phyloP scores from a whole-genome alignment of 176 grass and related monocot species.

The Saccharum spontaneum region DNA sequence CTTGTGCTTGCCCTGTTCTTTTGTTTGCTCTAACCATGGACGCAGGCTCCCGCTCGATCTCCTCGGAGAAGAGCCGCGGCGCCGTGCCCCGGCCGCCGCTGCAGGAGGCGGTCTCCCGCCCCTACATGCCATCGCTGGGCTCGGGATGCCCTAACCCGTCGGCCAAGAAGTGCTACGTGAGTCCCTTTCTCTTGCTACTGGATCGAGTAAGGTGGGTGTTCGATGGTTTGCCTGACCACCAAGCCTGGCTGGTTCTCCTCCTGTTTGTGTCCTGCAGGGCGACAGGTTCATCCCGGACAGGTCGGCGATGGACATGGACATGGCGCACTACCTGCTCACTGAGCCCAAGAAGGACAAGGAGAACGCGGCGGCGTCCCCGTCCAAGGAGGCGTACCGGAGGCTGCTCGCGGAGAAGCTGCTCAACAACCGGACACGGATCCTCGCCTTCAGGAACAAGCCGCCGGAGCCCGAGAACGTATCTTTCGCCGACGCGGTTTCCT shows the following conservation, averaged over 20 bases:
- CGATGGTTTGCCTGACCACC: conserved; percentile 26
- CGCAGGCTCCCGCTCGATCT: conserved; percentile 49
- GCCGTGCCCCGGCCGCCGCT: conserved; percentile 40
- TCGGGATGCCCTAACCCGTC: conserved; percentile 46
- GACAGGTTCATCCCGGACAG: conserved; percentile 74
- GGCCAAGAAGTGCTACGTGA: conserved; percentile 62
- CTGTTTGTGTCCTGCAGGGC: conserved; percentile 31
- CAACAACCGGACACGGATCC: conserved; percentile 65
- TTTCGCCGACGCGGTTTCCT: conserved; percentile 18
- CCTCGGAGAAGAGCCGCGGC: conserved; percentile 44
- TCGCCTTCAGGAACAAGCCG: conserved; percentile 69
- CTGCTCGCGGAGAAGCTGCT: conserved; percentile 71
- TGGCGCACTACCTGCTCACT: conserved; percentile 70
- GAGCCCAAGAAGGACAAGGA: conserved; percentile 66
- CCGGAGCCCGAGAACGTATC: conserved; percentile 51
- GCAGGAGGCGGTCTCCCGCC: conserved; percentile 51
- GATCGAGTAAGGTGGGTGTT: neutral
- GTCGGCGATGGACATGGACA: conserved; percentile 74
- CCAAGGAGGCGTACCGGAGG: conserved; percentile 63
- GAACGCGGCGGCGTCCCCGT: conserved; percentile 52
- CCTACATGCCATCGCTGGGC: conserved; percentile 57
- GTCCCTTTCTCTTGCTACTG: neutral
- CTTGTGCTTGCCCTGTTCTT: neutral
- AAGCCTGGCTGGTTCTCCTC: neutral
- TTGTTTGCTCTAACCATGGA: conserved; percentile 53